Percentiles rank a stretch among this genome's conserved stretches.
Conservation (phyloP, 306 rosid species). For the Adenanthera pavonina region DNA sequence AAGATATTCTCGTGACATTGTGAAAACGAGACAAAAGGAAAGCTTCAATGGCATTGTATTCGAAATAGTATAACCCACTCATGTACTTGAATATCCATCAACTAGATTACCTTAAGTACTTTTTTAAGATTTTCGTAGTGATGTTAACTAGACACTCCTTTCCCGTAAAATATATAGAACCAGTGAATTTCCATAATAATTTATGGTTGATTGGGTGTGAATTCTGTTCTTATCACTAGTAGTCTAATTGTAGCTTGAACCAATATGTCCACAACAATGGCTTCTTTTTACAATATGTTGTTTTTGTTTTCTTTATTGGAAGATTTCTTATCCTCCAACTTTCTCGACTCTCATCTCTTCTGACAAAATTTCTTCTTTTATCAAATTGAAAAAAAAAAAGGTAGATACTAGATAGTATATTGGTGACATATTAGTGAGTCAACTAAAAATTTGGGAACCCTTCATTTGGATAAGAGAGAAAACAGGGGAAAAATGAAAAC, state of each 20-base stretch:
- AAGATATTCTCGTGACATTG: background rate
- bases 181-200: background rate
- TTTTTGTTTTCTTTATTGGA: background rate
- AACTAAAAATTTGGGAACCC: background rate
- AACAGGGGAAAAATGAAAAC: too few relatives aligned
- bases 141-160: background rate
- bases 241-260: background rate
- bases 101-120: background rate
- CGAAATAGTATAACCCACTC: background rate
- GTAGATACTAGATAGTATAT: background rate
- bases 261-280: background rate
- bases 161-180: background rate
- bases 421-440: background rate
- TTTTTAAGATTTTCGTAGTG: background rate
- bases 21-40: background rate
- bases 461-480: too few relatives aligned
- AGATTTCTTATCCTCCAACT: background rate
- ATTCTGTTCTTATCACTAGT: background rate
- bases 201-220: background rate
- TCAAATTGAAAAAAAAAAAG: background rate
- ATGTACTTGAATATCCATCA: background rate
- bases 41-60: background rate
- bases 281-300: background rate
- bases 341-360: background rate
- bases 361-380: background rate